Evolutionary conservation across 2,329 filamentous ascomycete species (phyloP).

Genomic region (Phyllosticta capitalensis): DNA sequence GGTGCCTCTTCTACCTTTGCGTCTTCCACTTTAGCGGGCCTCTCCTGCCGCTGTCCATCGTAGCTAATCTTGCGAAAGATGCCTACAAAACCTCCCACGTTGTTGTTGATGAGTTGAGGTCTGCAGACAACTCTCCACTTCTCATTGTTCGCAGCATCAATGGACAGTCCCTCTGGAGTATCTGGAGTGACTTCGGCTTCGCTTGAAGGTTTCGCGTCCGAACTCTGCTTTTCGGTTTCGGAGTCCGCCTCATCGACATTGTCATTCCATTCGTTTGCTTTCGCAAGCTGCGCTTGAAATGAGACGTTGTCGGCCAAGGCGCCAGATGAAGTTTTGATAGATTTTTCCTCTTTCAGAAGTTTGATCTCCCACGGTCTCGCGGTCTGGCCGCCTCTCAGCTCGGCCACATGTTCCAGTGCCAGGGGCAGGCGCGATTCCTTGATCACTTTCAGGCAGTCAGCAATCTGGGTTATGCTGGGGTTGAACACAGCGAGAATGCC

Average conservation of each 20-base stretch:
- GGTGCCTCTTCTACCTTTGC: too few relatives aligned
- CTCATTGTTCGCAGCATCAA: background rate
- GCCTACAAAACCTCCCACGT: background rate
- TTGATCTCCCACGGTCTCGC: slow-evolving; percentile 57
- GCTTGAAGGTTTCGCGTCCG: background rate
- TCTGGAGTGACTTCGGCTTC: background rate
- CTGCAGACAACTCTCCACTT: slow-evolving; percentile 28
- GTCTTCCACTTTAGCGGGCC: background rate
- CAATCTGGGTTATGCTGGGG: slow-evolving; percentile 71
- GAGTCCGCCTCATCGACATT: background rate
- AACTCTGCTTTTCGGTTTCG: background rate
- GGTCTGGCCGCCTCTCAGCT: slow-evolving; percentile 44
- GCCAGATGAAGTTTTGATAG: slow-evolving; percentile 5
- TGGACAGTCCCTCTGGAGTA: background rate
- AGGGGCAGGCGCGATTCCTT: slow-evolving; percentile 47
- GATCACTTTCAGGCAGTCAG: slow-evolving; percentile 49
- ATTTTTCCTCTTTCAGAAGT: slow-evolving; percentile 34
- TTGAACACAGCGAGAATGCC: slow-evolving; percentile 62
- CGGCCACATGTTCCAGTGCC: slow-evolving; percentile 49
- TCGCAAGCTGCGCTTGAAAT: background rate
- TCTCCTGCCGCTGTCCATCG: background rate
- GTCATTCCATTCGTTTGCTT: background rate
- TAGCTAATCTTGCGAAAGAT: background rate
- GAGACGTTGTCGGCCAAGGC: background rate
- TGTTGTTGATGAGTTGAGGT: slow-evolving; percentile 13